Base-by-base conservation (phyloP, 306 rosid genomes). In the Casuarina cunninghamiana region DNA sequence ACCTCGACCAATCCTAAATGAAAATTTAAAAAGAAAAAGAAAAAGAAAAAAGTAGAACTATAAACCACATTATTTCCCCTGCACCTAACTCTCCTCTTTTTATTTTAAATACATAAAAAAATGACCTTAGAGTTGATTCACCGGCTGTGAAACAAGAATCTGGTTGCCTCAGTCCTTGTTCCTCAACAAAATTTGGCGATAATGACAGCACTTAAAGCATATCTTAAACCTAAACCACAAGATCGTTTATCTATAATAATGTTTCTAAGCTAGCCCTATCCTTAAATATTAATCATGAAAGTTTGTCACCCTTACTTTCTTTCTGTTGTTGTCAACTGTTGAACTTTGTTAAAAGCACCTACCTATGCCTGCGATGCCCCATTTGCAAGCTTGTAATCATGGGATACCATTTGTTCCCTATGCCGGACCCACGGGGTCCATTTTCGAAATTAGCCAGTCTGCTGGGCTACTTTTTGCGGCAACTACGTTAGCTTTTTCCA, bases 341-440 rank as follows among this genome's bases (percentile, higher is more conserved):
- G 70, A 77, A 75, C 82, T 82, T 86, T 84, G 75, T 74, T 53
- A 62, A 84, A 84, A 86, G 83, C 79, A 69, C 68, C 62, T 67
- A 21, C 32, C 84, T 82, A 81, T 74, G 79, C 80, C 51, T 83
- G 83, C 76, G 83, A 87, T 81, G 75, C 90, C 73, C 83, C 84
- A 79, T 87, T 83, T 84, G 83, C 87, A 85, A 85, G 95, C 78
- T 85, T 83, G 85, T 82, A 77, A 90, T 88, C 84, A 90, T 90
- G 88, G 91, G 93, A 87, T 90, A 84, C 96, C 95, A 78, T 87
- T 82, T 91, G 96, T 87, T 95, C 79, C 89, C 91, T 77, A 50
- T 11, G 0, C 5, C 8, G 89, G 96, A 68, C 92, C 97, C 91
- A 79, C 86, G 44, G 6, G 45, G 73, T 46, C 63, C 80, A 62